Evolutionary conservation across 768 basidiomycete genomes (phyloP), one percentile per base, ranked within the genome.

Genomic region (Hydnum rufescens): DNA sequence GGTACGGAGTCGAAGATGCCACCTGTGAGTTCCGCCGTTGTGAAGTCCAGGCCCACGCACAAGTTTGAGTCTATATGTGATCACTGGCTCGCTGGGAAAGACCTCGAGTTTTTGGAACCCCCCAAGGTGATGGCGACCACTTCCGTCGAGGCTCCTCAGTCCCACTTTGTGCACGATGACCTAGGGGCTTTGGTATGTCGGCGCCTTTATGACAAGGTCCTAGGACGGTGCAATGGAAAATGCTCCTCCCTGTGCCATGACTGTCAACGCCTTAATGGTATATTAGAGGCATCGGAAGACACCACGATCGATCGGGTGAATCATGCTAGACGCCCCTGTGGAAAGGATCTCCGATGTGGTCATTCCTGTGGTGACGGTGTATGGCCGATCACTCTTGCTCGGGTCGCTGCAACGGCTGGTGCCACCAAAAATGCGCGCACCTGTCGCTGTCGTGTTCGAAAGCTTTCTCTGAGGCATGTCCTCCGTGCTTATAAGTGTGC

Each of bases 401-500:
- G 6, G 63, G 58, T 0, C 57, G 53, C 5, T 82, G 80, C 60
- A 66, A 55, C 49, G 57, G 66, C 19, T 54, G 59, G 3, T 80
- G 78, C 55, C 67, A 73, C 22, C 76, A 80, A 58, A 63, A 61
- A 13, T 82, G 80, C 57, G 42, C 58, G 16, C 80, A 81, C 59
- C 65, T 73, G 1, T 39, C 8, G 34, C 34, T 39, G 34, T 63
- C 61, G 8, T 81, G 80, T 60, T 64, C 53, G 4, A 58, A 60
- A 0, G 57, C 63, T 18, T 82, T 80, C 55, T 74, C 70, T 1
- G 64, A 58, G 0, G 71, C 73, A 1, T 81, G 80, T 57, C 68
- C 74, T 1, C 77, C 78, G 2, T 82, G 81, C 60, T 70, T 74
- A 57, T 72, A 78, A 57, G 63, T 68, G 3, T 83, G 81, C 56